Evolutionary conservation across 129 eudicot genomes (phyloP), one percentile per base, ranked within the genome.

Genomic region (Pseudognaphalium luteoalbum): DNA sequence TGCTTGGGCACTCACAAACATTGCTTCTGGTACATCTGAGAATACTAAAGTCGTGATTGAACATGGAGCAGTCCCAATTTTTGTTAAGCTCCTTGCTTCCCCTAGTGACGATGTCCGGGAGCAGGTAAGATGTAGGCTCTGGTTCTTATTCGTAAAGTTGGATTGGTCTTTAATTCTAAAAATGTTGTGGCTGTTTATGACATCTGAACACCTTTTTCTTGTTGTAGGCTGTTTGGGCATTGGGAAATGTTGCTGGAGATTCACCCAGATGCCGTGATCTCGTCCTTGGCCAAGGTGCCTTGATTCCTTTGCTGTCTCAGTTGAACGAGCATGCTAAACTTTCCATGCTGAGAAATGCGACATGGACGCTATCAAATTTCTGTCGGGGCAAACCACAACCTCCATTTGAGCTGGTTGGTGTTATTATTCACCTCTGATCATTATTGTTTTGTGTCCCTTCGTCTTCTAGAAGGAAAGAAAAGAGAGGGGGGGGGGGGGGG

Each of bases 211-310:
- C 28, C 28, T 20, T 41, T 65, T 60, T 63, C 3, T 37, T 21
- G 29, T 58, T 76, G 68, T 75, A 92, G 96, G 98, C 89, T 84
- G 96, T 92, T 61, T 92, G 96, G 92, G 94, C 96, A 30, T 79
- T 92, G 82, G 97, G 97, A n/a, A 92, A 86, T 81, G 79, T 92
- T 76, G 97, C 97, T 63, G 96, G 96, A 76, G 96, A 92, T 62
- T 92, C 97, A 41, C 93, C 93, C 29, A 77, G 68, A 68, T 89
- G 93, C 59, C 87, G 97, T 33, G 93, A 92, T 80, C 91, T 89
- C 57, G 91, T 92, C 17, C 91, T 92, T 32, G 66, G 83, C 21
- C 72, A 84, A 84, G 97, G 97, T 22, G 97, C 96, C 60, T 74
- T 92, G 86, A 30, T 76, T 47, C 93, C 96, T 61, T 76, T 89